A percentile compares a stretch with the other conserved stretches of the same genome.
Evolutionary conservation across 345 rosid species (phyloP).

Genomic region (Salix koriyanagi): DNA sequence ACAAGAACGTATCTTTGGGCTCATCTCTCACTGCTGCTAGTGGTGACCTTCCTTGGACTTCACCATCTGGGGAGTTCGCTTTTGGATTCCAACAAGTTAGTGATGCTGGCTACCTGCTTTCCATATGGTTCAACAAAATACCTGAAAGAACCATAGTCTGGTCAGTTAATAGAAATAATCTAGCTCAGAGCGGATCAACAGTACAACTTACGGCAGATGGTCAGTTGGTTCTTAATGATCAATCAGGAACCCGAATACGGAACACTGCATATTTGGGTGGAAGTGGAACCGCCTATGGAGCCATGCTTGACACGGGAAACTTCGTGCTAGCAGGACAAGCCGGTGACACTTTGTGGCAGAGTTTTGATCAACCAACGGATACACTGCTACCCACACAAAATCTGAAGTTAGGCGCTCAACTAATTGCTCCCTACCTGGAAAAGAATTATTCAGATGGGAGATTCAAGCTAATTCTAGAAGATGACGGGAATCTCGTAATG

Average conservation of each 20-base stretch:
- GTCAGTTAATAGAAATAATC: slow-evolving; percentile 38
- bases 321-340: slow-evolving; percentile 29
- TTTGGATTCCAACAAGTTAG: slow-evolving; percentile 39
- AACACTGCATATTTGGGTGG: not conserved
- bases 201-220: slow-evolving; percentile 33
- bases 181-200: slow-evolving; percentile 24
- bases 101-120: slow-evolving; percentile 21
- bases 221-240: slow-evolving; percentile 34
- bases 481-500: slow-evolving; percentile 33
- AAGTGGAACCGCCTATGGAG: slow-evolving; percentile 30
- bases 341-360: slow-evolving; percentile 35
- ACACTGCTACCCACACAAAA: slow-evolving; percentile 48
- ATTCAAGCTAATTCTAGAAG: slow-evolving; percentile 26
- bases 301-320: slow-evolving; percentile 54
- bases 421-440: slow-evolving; percentile 24
- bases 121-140: slow-evolving; percentile 42
- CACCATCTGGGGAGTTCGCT: slow-evolving; percentile 47
- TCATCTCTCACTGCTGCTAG: slow-evolving; percentile 24
- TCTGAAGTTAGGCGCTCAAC: slow-evolving; percentile 10
- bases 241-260: slow-evolving; percentile 30
- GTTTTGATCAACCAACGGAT: slow-evolving; percentile 50
- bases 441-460: slow-evolving; percentile 20
- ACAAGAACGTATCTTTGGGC: slow-evolving; percentile 22
- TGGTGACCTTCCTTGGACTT: slow-evolving; percentile 27
- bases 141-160: slow-evolving; percentile 44